Evolutionary conservation across 495 filamentous ascomycete genomes (phyloP).

Genomic region (Usnea hakonensis): DNA sequence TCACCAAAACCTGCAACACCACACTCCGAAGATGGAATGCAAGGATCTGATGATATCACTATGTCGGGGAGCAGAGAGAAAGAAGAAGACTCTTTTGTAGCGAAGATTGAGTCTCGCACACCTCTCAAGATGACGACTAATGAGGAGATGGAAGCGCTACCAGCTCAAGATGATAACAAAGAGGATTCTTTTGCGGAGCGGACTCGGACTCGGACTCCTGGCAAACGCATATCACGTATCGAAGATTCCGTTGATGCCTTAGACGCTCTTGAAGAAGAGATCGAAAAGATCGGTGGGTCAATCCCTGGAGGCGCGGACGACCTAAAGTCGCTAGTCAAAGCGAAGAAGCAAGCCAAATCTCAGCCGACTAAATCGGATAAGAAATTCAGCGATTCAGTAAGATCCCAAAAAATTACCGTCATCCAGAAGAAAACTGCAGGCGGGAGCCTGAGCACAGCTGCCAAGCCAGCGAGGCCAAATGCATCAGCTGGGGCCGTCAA

Average conservation of each 20-base stretch:
- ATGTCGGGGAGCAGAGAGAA: not conserved
- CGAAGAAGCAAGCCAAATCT: conserved; percentile 8
- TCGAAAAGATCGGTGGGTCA: conserved; percentile 45
- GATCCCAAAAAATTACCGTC: not conserved
- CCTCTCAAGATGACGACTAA: conserved; percentile 26
- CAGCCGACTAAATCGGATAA: not conserved
- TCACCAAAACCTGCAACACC: conserved; percentile 3
- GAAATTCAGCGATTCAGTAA: not conserved
- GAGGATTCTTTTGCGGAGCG: conserved; percentile 36
- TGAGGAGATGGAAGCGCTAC: not conserved
- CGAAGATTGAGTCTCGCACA: conserved; percentile 30
- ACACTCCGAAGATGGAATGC: not conserved
- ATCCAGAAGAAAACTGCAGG: not conserved
- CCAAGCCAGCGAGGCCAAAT: not conserved
- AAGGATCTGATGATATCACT: conserved; percentile 1
- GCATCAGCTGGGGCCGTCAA: not conserved
- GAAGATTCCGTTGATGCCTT: conserved; percentile 63
- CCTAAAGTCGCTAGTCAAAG: conserved; percentile 6
- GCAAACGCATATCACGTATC: conserved; percentile 45
- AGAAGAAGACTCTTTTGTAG: conserved; percentile 30
- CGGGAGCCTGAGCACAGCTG: not conserved
- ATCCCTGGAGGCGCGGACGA: conserved; percentile 18
- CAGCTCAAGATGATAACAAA: not conserved
- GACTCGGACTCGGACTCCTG: conserved; percentile 34
- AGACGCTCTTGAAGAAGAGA: conserved; percentile 60